phyloP scores from a whole-genome alignment of 1,139 yeast genomes.

The Magnusiomyces paraingens region DNA sequence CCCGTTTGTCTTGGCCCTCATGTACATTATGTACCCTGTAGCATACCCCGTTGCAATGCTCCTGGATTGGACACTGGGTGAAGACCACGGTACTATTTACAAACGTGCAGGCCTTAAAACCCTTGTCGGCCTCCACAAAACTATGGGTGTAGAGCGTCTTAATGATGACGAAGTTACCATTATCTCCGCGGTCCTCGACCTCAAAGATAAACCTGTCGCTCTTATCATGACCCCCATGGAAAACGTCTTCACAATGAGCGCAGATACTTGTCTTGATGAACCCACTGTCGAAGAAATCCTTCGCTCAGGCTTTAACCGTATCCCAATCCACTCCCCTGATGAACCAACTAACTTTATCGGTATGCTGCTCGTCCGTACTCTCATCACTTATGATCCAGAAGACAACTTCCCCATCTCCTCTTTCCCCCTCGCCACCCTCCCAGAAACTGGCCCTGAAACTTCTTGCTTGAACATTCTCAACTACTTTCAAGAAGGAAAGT shows the following conservation, averaged over 20 bases:
- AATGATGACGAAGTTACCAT: slow-evolving; percentile 95
- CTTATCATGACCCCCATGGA: slow-evolving; percentile 92
- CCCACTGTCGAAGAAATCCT: slow-evolving; percentile 81
- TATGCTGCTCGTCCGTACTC: slow-evolving; percentile 85
- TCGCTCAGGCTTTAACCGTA: slow-evolving; percentile 90
- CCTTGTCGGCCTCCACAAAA: slow-evolving; percentile 82
- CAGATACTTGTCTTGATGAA: slow-evolving; percentile 79
- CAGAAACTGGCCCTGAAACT: slow-evolving; percentile 88
- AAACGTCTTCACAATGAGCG: slow-evolving; percentile 82
- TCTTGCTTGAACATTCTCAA: slow-evolving; percentile 90
- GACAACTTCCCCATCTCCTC: slow-evolving; percentile 89
- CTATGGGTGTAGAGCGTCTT: slow-evolving; percentile 79
- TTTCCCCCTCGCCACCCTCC: slow-evolving; percentile 91
- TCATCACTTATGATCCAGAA: slow-evolving; percentile 94
- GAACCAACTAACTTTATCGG: slow-evolving; percentile 92
- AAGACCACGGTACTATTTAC: slow-evolving; percentile 93
- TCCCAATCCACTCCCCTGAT: slow-evolving; percentile 88
- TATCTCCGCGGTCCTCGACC: slow-evolving; percentile 86
- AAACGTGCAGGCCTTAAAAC: slow-evolving; percentile 91
- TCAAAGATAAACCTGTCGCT: slow-evolving; percentile 83
- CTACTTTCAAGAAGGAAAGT: slow-evolving; percentile 95
- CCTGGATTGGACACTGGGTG: slow-evolving; percentile 79
- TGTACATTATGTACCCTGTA: slow-evolving; percentile 87
- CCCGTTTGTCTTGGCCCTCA: slow-evolving; percentile 76
- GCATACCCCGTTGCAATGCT: slow-evolving; percentile 86